Evolutionary conservation across 306 rosid species (phyloP).

Genomic region (Quercus suber): DNA sequence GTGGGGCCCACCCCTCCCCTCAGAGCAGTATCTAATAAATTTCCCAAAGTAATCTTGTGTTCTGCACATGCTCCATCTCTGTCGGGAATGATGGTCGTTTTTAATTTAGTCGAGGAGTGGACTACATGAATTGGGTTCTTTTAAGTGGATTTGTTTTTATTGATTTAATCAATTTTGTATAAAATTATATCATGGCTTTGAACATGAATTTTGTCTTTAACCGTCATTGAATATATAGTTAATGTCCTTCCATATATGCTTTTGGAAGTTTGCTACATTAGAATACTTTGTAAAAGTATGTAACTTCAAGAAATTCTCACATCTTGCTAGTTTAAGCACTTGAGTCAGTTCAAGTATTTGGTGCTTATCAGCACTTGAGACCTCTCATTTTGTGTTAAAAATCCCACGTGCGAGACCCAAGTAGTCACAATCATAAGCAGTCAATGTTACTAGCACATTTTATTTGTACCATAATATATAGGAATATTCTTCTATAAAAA

Average conservation of each 20-base stretch:
- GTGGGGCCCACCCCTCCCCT: too few relatives aligned
- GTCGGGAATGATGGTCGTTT: background rate
- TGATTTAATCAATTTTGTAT: background rate
- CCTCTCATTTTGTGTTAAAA: too few relatives aligned
- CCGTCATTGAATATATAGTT: background rate
- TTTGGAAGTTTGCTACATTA: background rate
- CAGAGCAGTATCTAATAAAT: too few relatives aligned
- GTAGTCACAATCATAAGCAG: too few relatives aligned
- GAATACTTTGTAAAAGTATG: too few relatives aligned
- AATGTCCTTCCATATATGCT: background rate
- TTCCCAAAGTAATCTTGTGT: background rate
- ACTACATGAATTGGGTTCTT: background rate
- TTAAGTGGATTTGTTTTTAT: background rate
- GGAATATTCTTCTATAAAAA: background rate
- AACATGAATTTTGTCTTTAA: background rate
- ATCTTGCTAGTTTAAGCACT: too few relatives aligned
- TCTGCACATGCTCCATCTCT: constrained; percentile 4
- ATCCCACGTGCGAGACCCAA: too few relatives aligned
- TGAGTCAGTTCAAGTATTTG: background rate
- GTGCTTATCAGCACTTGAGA: background rate
- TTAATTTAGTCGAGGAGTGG: too few relatives aligned
- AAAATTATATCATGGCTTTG: background rate
- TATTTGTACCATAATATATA: background rate
- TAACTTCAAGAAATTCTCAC: too few relatives aligned
- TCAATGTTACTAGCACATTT: background rate